Conservation (phyloP, 1,284 basidiomycete genomes). For the Cystobasidiaceae sp. region DNA sequence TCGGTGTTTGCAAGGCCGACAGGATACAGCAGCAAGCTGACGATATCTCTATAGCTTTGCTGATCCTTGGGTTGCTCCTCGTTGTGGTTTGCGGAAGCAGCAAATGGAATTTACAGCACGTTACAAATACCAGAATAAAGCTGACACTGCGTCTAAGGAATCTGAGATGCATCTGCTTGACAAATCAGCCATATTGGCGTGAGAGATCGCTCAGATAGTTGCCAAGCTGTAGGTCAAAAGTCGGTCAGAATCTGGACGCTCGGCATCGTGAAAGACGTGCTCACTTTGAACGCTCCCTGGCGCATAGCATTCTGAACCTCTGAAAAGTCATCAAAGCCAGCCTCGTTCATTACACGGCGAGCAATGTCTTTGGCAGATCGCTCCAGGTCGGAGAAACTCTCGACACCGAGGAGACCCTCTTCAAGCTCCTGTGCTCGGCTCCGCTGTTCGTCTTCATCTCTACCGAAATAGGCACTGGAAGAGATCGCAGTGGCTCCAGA, state of each 20-base stretch:
- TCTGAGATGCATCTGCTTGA: too few relatives aligned
- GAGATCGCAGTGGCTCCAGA: constrained; percentile 90
- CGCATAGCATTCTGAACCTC: constrained; percentile 77
- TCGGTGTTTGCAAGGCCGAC: too few relatives aligned
- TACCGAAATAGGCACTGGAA: constrained; percentile 89
- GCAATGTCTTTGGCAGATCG: constrained; percentile 73
- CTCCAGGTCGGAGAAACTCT: constrained; percentile 59
- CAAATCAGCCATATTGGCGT: constrained; percentile 20
- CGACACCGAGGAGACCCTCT: constrained; percentile 47
- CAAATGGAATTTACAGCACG: too few relatives aligned
- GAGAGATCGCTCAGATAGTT: constrained; percentile 15
- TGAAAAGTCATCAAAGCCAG: constrained; percentile 81
- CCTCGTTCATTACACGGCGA: constrained; percentile 58
- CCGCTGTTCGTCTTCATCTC: constrained; percentile 72
- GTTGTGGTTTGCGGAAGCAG: too few relatives aligned
- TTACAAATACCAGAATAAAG: too few relatives aligned
- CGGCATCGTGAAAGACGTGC: constrained; percentile 38
- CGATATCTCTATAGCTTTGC: too few relatives aligned
- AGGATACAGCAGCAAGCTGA: too few relatives aligned
- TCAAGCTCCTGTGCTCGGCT: constrained; percentile 48
- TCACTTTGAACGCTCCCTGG: constrained; percentile 75
- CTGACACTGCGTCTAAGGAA: too few relatives aligned
- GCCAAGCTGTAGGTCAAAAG: neutral
- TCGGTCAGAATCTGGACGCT: neutral
- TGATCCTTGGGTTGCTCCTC: too few relatives aligned